phyloP scores from a whole-genome alignment of 805 yeast species.

The Peterozyma xylosa region DNA sequence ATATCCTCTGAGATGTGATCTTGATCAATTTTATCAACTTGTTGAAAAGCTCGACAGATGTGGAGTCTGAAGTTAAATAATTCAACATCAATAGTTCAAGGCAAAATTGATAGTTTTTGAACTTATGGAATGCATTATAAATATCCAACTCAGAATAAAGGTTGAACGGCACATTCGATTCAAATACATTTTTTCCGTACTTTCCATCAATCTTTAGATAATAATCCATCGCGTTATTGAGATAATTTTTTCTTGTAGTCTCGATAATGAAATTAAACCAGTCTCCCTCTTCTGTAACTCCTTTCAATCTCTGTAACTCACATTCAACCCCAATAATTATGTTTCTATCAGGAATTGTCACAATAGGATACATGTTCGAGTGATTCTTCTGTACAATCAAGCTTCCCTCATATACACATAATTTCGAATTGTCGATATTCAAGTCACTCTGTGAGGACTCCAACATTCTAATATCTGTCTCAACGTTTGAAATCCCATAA shows the following conservation, averaged over 20 bases:
- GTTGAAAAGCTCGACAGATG: constrained; percentile 20
- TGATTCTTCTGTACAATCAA: constrained; percentile 19
- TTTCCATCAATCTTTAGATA: constrained; percentile 23
- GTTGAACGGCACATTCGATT: neutral
- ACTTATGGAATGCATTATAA: constrained; percentile 28
- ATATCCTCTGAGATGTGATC: constrained; percentile 1
- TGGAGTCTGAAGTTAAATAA: constrained; percentile 11
- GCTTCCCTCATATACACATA: neutral
- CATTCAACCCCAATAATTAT: constrained; percentile 42
- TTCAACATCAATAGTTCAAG: constrained; percentile 41
- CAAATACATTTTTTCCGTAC: neutral
- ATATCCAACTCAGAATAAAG: constrained; percentile 2
- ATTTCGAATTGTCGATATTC: neutral
- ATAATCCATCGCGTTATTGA: constrained; percentile 39
- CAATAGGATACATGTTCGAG: constrained; percentile 39
- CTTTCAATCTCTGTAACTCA: constrained; percentile 18
- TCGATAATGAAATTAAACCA: constrained; percentile 15
- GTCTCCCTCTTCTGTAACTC: constrained; percentile 12
- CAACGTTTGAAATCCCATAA: constrained; percentile 1
- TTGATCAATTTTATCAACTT: constrained; percentile 25
- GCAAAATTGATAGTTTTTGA: constrained; percentile 38
- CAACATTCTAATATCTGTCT: neutral
- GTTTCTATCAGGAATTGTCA: constrained; percentile 37
- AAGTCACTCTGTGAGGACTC: neutral
- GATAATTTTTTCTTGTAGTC: constrained; percentile 32